These are phyloP conservation scores for Circinella umbellata DNA, from an alignment of 371 early-diverging fungal species.

Conservation along the genomic window DNA sequence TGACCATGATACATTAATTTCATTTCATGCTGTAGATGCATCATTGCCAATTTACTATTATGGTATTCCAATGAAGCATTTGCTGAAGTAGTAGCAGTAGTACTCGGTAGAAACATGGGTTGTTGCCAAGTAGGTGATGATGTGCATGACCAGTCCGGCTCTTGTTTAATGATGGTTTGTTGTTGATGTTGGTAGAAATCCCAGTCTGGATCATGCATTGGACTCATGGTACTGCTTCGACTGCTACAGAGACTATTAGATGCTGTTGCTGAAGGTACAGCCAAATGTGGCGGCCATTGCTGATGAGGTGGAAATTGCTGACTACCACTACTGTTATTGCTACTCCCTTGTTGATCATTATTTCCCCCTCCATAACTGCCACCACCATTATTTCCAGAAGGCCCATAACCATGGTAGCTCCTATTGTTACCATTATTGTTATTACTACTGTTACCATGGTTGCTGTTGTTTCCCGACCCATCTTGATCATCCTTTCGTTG, in stretches of 20 bases:
- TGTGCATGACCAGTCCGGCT: not conserved
- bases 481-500: not conserved
- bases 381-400: not conserved
- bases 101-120: not conserved
- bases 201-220: slow-evolving; percentile 10
- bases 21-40: not conserved
- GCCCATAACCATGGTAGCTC: not conserved
- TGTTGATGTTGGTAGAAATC: not conserved
- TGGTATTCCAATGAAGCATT: not conserved
- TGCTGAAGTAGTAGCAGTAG: not conserved
- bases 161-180: not conserved
- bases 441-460: not conserved
- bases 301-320: not conserved
- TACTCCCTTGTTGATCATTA: not conserved
- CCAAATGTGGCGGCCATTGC: not conserved
- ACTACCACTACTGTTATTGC: not conserved
- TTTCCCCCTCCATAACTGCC: not conserved
- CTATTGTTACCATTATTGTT: not conserved
- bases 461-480: slow-evolving; percentile 7
- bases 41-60: slow-evolving; percentile 2
- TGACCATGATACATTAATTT: too few relatives aligned
- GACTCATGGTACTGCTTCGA: slow-evolving; percentile 5
- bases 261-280: not conserved
- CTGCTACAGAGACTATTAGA: slow-evolving; percentile 7
- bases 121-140: slow-evolving; percentile 6